Conservation (phyloP, 2,329 filamentous ascomycete species). For the Zelopaecilomyces penicillatus region DNA sequence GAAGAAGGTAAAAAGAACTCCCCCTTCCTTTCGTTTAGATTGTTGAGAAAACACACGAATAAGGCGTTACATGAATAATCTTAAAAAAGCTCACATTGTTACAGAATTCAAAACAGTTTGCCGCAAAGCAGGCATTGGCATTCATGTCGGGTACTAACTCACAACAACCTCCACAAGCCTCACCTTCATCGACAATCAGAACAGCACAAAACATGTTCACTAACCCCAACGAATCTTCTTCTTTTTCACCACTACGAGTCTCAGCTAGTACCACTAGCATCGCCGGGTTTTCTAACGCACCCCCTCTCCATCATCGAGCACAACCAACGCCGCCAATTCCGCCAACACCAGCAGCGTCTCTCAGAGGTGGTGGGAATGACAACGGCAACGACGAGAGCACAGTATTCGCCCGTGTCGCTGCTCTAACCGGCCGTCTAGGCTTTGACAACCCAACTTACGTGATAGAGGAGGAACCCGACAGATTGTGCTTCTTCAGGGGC, state of each 20-base stretch:
- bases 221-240: too few relatives aligned
- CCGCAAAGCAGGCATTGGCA: slow-evolving; percentile 38
- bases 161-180: too few relatives aligned
- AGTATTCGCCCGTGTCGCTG: slow-evolving; percentile 19
- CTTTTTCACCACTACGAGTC: too few relatives aligned
- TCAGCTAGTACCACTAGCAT: too few relatives aligned
- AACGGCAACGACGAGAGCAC: neutral
- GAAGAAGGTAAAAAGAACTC: slow-evolving; percentile 34
- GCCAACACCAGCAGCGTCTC: neutral
- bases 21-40: neutral
- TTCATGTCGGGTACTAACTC: slow-evolving; percentile 24
- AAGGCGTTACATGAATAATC: neutral
- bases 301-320: neutral
- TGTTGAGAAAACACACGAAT: neutral
- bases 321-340: neutral
- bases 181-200: neutral
- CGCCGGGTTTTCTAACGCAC: neutral
- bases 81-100: neutral
- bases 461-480: slow-evolving; percentile 14
- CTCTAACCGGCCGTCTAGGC: slow-evolving; percentile 25
- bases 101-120: slow-evolving; percentile 42
- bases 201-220: neutral
- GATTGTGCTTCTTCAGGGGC: slow-evolving; percentile 27
- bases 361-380: neutral
- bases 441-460: slow-evolving; percentile 27